Evolutionary conservation across 495 filamentous ascomycete genomes (phyloP).

Genomic region (Geoglossum glabrum): DNA sequence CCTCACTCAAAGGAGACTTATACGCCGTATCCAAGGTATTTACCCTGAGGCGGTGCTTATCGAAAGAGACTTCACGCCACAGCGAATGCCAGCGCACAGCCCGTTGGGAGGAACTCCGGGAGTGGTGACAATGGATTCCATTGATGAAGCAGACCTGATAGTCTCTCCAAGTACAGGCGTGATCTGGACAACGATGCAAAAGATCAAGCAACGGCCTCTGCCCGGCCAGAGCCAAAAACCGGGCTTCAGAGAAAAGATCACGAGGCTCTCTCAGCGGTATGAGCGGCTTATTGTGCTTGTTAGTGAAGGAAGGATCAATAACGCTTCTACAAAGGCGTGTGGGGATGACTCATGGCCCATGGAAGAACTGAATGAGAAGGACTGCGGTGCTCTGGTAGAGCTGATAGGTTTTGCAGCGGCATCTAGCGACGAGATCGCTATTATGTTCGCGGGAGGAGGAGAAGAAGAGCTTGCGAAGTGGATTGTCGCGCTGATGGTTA

Average conservation of each 20-base stretch:
- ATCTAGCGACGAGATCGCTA: slow-evolving; percentile 22
- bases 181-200: slow-evolving; percentile 48
- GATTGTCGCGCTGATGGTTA: slow-evolving; percentile 29
- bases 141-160: slow-evolving; percentile 53
- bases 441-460: slow-evolving; percentile 37
- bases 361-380: slow-evolving; percentile 19
- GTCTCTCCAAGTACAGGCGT: slow-evolving; percentile 51
- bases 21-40: slow-evolving; percentile 24
- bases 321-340: slow-evolving; percentile 17
- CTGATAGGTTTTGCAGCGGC: slow-evolving; percentile 30
- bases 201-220: slow-evolving; percentile 47
- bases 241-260: slow-evolving; percentile 36
- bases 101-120: background rate
- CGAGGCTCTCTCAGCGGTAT: slow-evolving; percentile 35
- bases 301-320: slow-evolving; percentile 26
- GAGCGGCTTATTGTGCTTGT: slow-evolving; percentile 54
- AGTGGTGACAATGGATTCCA: slow-evolving; percentile 10
- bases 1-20: slow-evolving; percentile 23
- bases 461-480: slow-evolving; percentile 35
- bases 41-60: slow-evolving; percentile 34
- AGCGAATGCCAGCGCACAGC: slow-evolving; percentile 12
- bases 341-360: slow-evolving; percentile 10
- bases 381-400: slow-evolving; percentile 31
- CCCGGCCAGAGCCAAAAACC: slow-evolving; percentile 34
- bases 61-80: slow-evolving; percentile 34